Evolutionary conservation across 305 asterid species (phyloP), one percentile per base, ranked within the genome.

Genomic region (Fraxinus angustifolia): DNA sequence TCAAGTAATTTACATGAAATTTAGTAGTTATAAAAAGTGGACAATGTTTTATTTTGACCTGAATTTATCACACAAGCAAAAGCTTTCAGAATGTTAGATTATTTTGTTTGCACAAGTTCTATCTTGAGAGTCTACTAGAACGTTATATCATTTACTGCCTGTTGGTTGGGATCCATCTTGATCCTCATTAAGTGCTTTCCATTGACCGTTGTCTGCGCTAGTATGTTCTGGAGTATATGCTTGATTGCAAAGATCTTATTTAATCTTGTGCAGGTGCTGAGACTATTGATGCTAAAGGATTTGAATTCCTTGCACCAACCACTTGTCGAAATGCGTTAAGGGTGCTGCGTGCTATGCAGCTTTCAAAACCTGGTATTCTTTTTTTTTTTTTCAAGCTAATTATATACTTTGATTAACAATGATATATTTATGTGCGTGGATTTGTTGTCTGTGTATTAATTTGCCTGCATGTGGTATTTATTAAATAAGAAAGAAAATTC

Each of bases 331-430:
- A 96, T 91, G 90, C 97, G 65, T 85, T 89, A 90, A 90, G 98
- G 84, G 96, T 96, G 82, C 91, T 96, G 84, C 99, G 99, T 85
- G 99, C 99, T 53, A 92, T 94, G 98, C 99, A 96, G 90, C 97
- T 96, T 84, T 86, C 90, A 65, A 96, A 90, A 88, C 99, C 99
- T 84, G 98, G 99, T 96, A 94, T 28, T 76, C 68, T 78, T 82
- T 78, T 28, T 28, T 78, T 28, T 28, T 28, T 84, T 40, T 76
- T 1, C 26, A 6, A 34, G 79, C 78, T 78, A 72, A 53, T 80
- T 62, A 73, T 23, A 48, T 77, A 8, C 31, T 38, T n/a, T 8
- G 68, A 19, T 68, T n/a, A 30, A 84, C 50, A 28, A 33, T 83
- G 14, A 36, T 60, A 67, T 82, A 38, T 53, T 50, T 48, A 16